These are phyloP conservation scores for Clitocybe nebularis DNA, from an alignment of 1,284 basidiomycete species.

Conservation along the genomic window DNA sequence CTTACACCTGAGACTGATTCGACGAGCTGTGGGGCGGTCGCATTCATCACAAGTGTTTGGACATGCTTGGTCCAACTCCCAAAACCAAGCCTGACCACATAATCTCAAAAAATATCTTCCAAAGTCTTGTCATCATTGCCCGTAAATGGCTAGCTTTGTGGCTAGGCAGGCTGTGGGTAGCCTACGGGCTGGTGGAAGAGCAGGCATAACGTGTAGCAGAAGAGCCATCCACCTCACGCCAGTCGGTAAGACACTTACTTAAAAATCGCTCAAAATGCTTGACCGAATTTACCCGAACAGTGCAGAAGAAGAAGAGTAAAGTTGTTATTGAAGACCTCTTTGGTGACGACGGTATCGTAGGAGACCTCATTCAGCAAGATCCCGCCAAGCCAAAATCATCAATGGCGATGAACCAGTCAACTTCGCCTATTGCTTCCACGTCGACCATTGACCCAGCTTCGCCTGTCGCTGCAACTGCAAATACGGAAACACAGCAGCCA, in stretches of 20 bases:
- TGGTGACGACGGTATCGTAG: slow-evolving; percentile 9
- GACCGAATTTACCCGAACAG: slow-evolving; percentile 4
- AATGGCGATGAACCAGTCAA: background rate
- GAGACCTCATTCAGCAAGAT: slow-evolving; percentile 11
- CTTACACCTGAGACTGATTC: too few species aligned
- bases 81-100: background rate
- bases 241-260: slow-evolving; percentile 10
- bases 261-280: background rate
- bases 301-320: slow-evolving; percentile 16
- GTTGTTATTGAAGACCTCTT: slow-evolving; percentile 19
- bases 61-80: background rate
- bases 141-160: slow-evolving; percentile 13
- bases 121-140: background rate
- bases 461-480: background rate
- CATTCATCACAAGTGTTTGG: too few species aligned
- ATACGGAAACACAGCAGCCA: background rate
- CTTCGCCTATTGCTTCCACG: slow-evolving; percentile 4
- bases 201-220: slow-evolving; percentile 1
- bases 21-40: too few species aligned
- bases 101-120: slow-evolving; percentile 4
- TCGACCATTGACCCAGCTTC: slow-evolving; percentile 1
- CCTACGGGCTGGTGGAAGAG: slow-evolving; percentile 4
- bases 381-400: slow-evolving; percentile 1
- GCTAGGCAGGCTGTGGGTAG: slow-evolving; percentile 10
- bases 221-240: slow-evolving; percentile 16